These are phyloP conservation scores for Xylaria telfairii DNA, from an alignment of 495 filamentous ascomycete genomes.

Conservation along the genomic window DNA sequence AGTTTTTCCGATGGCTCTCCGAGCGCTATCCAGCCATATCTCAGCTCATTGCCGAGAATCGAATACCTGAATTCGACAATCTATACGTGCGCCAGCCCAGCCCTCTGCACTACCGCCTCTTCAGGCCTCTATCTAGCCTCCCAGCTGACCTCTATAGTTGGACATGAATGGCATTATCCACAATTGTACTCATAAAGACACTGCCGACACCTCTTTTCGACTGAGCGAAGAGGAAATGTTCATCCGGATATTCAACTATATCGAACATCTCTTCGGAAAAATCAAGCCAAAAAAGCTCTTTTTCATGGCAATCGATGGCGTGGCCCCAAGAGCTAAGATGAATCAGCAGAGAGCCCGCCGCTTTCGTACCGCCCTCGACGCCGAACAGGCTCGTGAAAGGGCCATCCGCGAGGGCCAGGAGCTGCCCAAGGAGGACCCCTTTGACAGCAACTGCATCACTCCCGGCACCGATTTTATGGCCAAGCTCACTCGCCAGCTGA, in stretches of 20 bases:
- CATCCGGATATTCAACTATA: constrained; percentile 99
- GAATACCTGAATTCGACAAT: constrained; percentile 98
- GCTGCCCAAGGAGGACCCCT: constrained; percentile 93
- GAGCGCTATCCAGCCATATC: constrained; percentile 99
- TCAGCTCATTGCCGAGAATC: constrained; percentile 97
- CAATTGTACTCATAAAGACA: constrained; percentile 98
- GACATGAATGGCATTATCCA: constrained; percentile 99
- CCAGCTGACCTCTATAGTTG: constrained; percentile 56
- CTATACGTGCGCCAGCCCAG: constrained; percentile 70
- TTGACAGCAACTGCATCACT: constrained; percentile 99
- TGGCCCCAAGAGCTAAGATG: constrained; percentile 98
- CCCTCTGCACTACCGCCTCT: constrained; percentile 18
- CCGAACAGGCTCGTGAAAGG: constrained; percentile 86
- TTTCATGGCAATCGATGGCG: constrained; percentile 99
- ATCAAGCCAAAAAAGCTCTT: constrained; percentile 98
- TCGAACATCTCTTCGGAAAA: constrained; percentile 97
- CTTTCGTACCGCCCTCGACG: constrained; percentile 93
- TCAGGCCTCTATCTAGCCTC: constrained; percentile 1
- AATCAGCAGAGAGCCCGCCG: constrained; percentile 97
- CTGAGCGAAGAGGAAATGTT: constrained; percentile 99
- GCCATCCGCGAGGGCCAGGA: constrained; percentile 85
- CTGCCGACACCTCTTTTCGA: constrained; percentile 80
- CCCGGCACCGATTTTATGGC: constrained; percentile 99
- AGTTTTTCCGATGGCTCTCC: constrained; percentile 91
- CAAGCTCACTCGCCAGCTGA: constrained; percentile 88